These are phyloP conservation scores for Cymbopogon flexuosus DNA, from an alignment of 202 grass and related monocot species.

Conservation along the genomic window DNA sequence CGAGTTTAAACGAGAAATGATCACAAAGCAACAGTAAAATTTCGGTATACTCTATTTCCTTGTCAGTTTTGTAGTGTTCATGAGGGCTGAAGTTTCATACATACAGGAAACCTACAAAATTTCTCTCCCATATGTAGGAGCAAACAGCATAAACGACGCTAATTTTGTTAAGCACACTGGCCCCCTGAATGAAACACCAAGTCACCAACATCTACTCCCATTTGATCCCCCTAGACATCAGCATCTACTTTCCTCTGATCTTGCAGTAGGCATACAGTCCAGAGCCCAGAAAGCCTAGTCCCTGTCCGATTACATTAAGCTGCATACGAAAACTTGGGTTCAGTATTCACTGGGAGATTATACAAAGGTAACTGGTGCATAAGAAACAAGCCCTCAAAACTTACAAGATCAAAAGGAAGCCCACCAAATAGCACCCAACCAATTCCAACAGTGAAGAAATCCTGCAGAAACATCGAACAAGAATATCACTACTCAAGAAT, in stretches of 20 bases:
- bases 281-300: slow-evolving; percentile 71
- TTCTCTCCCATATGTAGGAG: slow-evolving; percentile 47
- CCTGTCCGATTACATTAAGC: slow-evolving; percentile 87
- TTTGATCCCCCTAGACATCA: neutral
- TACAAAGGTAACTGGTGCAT: neutral
- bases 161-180: slow-evolving; percentile 32
- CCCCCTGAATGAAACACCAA: slow-evolving; percentile 14
- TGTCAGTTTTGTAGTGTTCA: slow-evolving; percentile 27
- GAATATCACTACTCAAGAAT: neutral
- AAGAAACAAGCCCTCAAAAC: slow-evolving; percentile 23
- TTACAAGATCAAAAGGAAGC: slow-evolving; percentile 84
- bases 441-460: slow-evolving; percentile 87
- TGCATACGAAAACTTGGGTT: slow-evolving; percentile 31
- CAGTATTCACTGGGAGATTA: neutral
- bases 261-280: slow-evolving; percentile 91
- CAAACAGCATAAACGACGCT: slow-evolving; percentile 29
- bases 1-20: neutral
- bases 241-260: slow-evolving; percentile 66
- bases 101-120: slow-evolving; percentile 55
- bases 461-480: slow-evolving; percentile 36
- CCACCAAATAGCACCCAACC: slow-evolving; percentile 87
- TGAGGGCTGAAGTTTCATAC: slow-evolving; percentile 21
- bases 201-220: slow-evolving; percentile 23
- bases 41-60: slow-evolving; percentile 49
- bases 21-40: neutral